phyloP scores from a whole-genome alignment of 106 monocot genomes.

The Acorus calamus region DNA sequence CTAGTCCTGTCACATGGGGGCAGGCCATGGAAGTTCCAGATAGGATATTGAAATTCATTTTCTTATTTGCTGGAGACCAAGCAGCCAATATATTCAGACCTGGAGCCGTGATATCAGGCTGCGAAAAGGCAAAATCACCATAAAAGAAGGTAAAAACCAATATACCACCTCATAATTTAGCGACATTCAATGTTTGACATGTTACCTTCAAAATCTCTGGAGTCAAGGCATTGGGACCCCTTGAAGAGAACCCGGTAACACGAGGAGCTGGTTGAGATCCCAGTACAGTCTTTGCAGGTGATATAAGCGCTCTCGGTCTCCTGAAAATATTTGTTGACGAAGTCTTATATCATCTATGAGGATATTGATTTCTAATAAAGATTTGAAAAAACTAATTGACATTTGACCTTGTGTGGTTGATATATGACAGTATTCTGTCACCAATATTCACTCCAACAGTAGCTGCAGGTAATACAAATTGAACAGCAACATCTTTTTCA shows the following conservation, averaged over 20 bases:
- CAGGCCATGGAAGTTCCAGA: constrained; percentile 98
- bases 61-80: constrained; percentile 68
- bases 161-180: too few relatives aligned
- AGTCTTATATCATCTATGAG: neutral
- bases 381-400: neutral
- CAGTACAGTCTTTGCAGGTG: constrained; percentile 40
- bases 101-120: constrained; percentile 84
- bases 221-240: constrained; percentile 82
- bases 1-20: constrained; percentile 84
- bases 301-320: constrained; percentile 47
- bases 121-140: constrained; percentile 3
- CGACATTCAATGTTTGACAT: too few relatives aligned
- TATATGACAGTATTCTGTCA: constrained; percentile 57
- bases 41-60: constrained; percentile 56
- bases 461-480: constrained; percentile 60
- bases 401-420: constrained; percentile 59
- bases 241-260: constrained; percentile 75
- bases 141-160: neutral
- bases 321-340: constrained; percentile 14
- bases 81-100: constrained; percentile 88
- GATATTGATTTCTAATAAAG: neutral
- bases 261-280: constrained; percentile 53
- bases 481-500: constrained; percentile 55
- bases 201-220: constrained; percentile 77
- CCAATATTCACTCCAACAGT: constrained; percentile 37